phyloP scores from a whole-genome alignment of 2,329 filamentous ascomycete species.

The Apiospora rasikravindrae region DNA sequence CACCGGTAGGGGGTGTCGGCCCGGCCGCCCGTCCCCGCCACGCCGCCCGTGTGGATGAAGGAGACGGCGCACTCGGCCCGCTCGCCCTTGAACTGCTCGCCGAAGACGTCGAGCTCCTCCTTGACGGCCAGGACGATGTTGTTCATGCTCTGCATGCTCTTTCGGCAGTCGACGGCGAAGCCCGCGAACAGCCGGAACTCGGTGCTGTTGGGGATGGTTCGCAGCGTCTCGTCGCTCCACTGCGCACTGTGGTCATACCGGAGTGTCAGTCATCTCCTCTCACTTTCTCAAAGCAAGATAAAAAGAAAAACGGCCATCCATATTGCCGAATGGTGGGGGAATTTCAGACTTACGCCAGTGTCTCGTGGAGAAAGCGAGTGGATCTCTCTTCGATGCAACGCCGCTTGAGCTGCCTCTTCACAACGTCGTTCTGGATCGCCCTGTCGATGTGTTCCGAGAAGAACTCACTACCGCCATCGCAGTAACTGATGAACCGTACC shows the following conservation, averaged over 20 bases:
- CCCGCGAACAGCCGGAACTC: constrained; percentile 37
- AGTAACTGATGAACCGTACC: not conserved
- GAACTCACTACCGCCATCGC: not conserved
- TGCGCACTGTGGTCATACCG: constrained; percentile 21
- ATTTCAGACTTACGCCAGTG: constrained; percentile 28
- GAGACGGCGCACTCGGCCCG: constrained; percentile 29
- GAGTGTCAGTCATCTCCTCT: not conserved
- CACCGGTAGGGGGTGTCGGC: constrained; percentile 37
- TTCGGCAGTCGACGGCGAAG: constrained; percentile 27
- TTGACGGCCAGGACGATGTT: constrained; percentile 25
- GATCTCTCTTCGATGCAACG: constrained; percentile 29
- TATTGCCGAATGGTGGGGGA: too few relatives aligned
- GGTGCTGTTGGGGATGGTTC: constrained; percentile 31
- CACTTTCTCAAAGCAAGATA: too few relatives aligned
- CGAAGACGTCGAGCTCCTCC: constrained; percentile 27
- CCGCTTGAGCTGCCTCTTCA: constrained; percentile 32
- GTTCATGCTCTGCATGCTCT: constrained; percentile 23
- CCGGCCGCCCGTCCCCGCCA: too few relatives aligned
- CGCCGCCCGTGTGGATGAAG: constrained; percentile 38
- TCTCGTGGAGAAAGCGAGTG: constrained; percentile 37
- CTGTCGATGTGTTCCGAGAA: not conserved
- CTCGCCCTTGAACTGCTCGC: constrained; percentile 22
- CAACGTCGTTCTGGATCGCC: not conserved
- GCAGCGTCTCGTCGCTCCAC: constrained; percentile 36
- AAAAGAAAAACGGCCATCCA: too few relatives aligned